Evolutionary conservation across 176 grass and related monocot genomes (phyloP).

Genomic region (Areca catechu): DNA sequence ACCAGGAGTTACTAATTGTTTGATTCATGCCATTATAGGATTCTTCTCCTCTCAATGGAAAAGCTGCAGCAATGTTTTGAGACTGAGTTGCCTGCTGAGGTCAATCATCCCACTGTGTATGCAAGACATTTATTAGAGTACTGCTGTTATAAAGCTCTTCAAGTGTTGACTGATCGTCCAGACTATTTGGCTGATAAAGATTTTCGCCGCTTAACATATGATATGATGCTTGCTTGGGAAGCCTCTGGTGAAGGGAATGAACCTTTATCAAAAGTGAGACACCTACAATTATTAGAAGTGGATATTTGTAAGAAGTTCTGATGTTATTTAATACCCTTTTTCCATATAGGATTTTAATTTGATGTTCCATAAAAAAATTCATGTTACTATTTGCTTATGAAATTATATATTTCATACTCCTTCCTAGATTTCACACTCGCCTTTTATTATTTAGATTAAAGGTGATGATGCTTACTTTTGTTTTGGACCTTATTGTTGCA

Average conservation of each 20-base stretch:
- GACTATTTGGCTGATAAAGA: not conserved
- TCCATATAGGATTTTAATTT: no score
- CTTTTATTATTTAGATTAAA: not conserved
- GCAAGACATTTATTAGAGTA: not conserved
- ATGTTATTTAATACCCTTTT: no score
- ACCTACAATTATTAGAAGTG: not conserved
- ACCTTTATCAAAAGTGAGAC: conserved; percentile 41
- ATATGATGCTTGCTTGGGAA: conserved; percentile 2
- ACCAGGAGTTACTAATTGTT: no score
- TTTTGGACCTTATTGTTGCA: no score
- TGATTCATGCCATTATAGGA: not conserved
- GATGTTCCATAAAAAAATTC: no score
- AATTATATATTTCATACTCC: no score
- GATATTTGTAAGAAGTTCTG: no score
- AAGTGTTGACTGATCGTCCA: not conserved
- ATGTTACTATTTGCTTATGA: no score
- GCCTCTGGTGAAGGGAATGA: conserved; percentile 20
- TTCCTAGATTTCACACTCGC: not conserved
- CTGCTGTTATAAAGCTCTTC: conserved; percentile 1
- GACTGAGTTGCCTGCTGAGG: not conserved
- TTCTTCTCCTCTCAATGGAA: not conserved
- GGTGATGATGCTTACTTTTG: no score
- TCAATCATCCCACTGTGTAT: not conserved
- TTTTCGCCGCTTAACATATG: not conserved
- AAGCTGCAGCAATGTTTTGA: not conserved